Base-by-base conservation (phyloP, 495 filamentous ascomycete species). In the Aspergillus sparsus region DNA sequence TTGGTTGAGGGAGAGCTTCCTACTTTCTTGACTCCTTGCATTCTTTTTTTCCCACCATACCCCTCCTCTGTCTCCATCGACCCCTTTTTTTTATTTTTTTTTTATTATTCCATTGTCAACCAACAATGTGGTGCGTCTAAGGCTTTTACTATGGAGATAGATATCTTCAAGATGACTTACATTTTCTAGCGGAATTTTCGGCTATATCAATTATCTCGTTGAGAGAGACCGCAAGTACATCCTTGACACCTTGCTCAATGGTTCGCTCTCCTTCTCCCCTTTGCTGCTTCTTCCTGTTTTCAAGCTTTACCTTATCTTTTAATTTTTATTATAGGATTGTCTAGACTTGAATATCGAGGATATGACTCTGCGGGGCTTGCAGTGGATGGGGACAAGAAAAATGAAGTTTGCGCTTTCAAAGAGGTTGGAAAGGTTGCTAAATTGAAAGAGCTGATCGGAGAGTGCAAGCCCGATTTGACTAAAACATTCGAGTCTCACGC, bases 381-480 rank as follows among this genome's bases (percentile, higher is more conserved):
- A 64, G 83, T 98, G 59, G 95, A 98, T 76, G 94, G 95, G 60
- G 89, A 98, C 85, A 97, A 96, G 84, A 96, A 96, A 82, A 93
- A 96, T 62, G 91, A 97, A 80, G 92, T 98, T 62, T 85, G 90
- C 66, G 93, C 95, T 31, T 98, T 91, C 84, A 98, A 98, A 82
- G 95, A 98, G 77, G 94, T 98, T 37, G 94, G 94, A 79, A 98
- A 98, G 85, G 94, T 98, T 53, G 92, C 88, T 65, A 96, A 96
- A 78, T 81, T 98, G 70, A 95, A 90, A 84, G 80, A 91, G 74
- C 90, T 98, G 76, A 92, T 97, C 67, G 89, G 87, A 27, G 86
- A 91, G 71, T 81, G 81, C 68, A 83, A 93, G 66, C 85, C 90
- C 70, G 90, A 98, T 77, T 79, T 92, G 66, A 89, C 82, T 71